Percentiles rank a stretch among this genome's conserved stretches.
phyloP scores from a whole-genome alignment of 2,329 filamentous ascomycete genomes.

The Aspergillus bombycis region DNA sequence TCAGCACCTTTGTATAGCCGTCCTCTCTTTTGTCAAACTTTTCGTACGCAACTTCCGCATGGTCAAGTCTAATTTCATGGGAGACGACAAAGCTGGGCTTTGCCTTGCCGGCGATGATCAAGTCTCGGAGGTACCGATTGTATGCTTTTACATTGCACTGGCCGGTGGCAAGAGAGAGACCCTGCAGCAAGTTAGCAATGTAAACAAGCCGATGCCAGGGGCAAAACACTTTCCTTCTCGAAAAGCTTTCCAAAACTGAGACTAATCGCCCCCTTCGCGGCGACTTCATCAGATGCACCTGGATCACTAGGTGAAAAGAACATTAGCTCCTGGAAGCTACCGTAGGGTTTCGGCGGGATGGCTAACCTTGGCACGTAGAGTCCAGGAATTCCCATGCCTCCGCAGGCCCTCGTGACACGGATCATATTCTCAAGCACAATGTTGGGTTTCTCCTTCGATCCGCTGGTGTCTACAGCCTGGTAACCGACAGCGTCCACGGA shows the following conservation, averaged over 20 bases:
- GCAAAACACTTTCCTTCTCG: constrained; percentile 57
- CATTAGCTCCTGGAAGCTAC: neutral
- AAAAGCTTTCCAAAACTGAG: constrained; percentile 70
- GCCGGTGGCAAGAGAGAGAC: constrained; percentile 62
- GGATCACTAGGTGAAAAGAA: constrained; percentile 50
- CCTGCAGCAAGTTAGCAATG: constrained; percentile 40
- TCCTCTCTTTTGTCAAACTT: constrained; percentile 69
- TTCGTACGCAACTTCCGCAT: constrained; percentile 63
- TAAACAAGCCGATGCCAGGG: too few relatives aligned
- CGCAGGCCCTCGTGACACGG: constrained; percentile 62
- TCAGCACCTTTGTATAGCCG: constrained; percentile 69
- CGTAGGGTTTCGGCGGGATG: neutral
- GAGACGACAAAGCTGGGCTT: constrained; percentile 70
- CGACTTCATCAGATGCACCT: constrained; percentile 63
- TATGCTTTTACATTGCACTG: constrained; percentile 72
- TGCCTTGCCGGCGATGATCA: constrained; percentile 66
- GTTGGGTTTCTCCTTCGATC: constrained; percentile 61
- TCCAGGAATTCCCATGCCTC: constrained; percentile 64
- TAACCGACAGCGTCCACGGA: constrained; percentile 69
- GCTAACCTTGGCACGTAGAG: constrained; percentile 51
- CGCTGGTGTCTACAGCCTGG: constrained; percentile 61
- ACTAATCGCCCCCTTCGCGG: constrained; percentile 65
- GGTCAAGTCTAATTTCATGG: constrained; percentile 66
- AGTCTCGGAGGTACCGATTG: constrained; percentile 66
- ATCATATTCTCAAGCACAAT: constrained; percentile 60